Evolutionary conservation across 2,329 filamentous ascomycete genomes (phyloP), one percentile per base, ranked within the genome.

Genomic region (Scytalidium lignicola): DNA sequence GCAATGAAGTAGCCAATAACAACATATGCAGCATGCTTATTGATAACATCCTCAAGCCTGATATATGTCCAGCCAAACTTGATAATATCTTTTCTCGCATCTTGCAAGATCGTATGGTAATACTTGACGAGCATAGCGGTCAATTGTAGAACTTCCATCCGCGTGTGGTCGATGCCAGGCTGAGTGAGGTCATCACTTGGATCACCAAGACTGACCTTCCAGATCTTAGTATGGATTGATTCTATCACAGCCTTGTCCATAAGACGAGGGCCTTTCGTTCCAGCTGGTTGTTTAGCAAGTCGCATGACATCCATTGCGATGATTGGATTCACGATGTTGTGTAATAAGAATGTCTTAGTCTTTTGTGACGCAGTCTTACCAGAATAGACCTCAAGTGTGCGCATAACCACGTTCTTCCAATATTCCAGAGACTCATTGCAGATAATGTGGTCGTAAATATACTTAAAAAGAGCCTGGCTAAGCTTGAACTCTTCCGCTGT

Each of bases 31-130:
- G 92, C 93, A 66, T 97, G 93, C 68, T 99, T 99, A 74, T 97
- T 99, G 73, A 99, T 96, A 50, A 96, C 88, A 67, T 99, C 93
- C 63, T 99, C 95, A n/a, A 99, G 79, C 20, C 89, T 83, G 61
- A 99, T 99, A 64, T 96, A 97, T 17, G 91, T 96, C 93, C 93
- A 99, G 2, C 90, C 91, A 68, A 97, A 99, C 69, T 96, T 97
- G 63, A 99, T 99, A 54, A 99, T 92, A 56, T 99, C 93, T 68
- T 99, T 99, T 32, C 95, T 84, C 2, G 89, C 85, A 61, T 97
- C 93, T 58, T 95, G 88, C 1, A 99, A 79, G 47, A 90, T 87
- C 26, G 82, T 80, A 61, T 92, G 84, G 62, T 99, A 90, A 62
- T 97, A 95, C 65, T 99, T 99, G 68, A 99, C 86, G 37, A 99